Percentiles rank a stretch among this genome's conserved stretches.
These are phyloP conservation scores for Effrenium voratum DNA, from an alignment of 73 alveolate species.

Conservation along the genomic window DNA sequence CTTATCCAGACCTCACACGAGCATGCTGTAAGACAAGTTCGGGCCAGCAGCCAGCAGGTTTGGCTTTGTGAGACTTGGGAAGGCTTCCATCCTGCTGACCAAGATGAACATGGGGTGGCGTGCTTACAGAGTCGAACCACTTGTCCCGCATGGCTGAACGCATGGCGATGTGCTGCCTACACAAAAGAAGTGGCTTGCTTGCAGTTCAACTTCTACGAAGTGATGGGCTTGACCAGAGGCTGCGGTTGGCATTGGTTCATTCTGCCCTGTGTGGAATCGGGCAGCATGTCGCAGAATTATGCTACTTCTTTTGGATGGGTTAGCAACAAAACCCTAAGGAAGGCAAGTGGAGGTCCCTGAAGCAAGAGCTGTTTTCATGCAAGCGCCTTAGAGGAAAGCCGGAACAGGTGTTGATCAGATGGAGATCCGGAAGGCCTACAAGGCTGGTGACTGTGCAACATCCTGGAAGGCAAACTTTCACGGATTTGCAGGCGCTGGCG, in stretches of 20 bases:
- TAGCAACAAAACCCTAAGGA: not conserved
- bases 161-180: too few relatives aligned
- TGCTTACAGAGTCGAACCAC: too few relatives aligned
- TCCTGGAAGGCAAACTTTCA: not conserved
- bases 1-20: too few relatives aligned
- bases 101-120: slow-evolving; percentile 58
- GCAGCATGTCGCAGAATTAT: not conserved
- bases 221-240: slow-evolving; percentile 89
- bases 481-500: slow-evolving; percentile 38
- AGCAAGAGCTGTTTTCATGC: too few relatives aligned
- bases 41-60: too few relatives aligned
- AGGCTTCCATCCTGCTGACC: slow-evolving; percentile 91
- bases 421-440: slow-evolving; percentile 91
- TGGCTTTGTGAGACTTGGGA: not conserved
- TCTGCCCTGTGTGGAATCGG: not conserved
- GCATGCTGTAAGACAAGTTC: too few relatives aligned
- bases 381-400: too few relatives aligned
- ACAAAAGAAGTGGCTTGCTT: too few relatives aligned
- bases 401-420: slow-evolving; percentile 89
- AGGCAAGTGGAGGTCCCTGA: too few relatives aligned
- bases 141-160: too few relatives aligned
- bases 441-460: not conserved
- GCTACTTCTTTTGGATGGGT: too few relatives aligned
- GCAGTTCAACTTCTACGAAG: slow-evolving; percentile 88
- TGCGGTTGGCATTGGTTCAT: not conserved